phyloP scores from a whole-genome alignment of 768 basidiomycete species.

The Mrakia frigida region DNA sequence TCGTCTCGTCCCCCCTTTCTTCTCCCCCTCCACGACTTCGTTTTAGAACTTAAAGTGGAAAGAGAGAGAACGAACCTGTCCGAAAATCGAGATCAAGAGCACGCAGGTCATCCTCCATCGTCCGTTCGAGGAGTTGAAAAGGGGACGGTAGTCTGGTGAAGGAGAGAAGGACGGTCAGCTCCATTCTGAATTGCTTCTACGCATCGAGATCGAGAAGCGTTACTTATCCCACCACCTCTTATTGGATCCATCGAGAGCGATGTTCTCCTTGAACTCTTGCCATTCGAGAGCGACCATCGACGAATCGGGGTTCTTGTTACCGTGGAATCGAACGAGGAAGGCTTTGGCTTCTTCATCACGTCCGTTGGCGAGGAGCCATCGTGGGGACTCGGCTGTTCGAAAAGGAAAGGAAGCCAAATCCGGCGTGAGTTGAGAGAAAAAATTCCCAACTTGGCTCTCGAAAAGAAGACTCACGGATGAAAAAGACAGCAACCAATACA shows the following conservation, averaged over 20 bases:
- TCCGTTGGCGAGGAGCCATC: slow-evolving; percentile 44
- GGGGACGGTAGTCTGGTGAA: slow-evolving; percentile 45
- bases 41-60: not conserved
- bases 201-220: not conserved
- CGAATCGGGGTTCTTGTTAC: slow-evolving; percentile 50
- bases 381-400: slow-evolving; percentile 15
- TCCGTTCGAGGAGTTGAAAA: slow-evolving; percentile 36
- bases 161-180: not conserved
- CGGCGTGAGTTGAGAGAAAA: not conserved
- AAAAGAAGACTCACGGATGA: slow-evolving; percentile 9
- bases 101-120: slow-evolving; percentile 48
- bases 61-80: slow-evolving; percentile 45
- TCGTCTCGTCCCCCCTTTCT: too few species aligned
- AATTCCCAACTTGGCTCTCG: too few species aligned
- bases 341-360: slow-evolving; percentile 51
- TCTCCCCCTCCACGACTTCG: too few species aligned
- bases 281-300: slow-evolving; percentile 54
- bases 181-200: too few species aligned
- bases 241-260: slow-evolving; percentile 53
- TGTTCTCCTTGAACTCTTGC: slow-evolving; percentile 53
- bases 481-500: not conserved
- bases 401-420: not conserved
- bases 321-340: slow-evolving; percentile 51
- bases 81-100: slow-evolving; percentile 56
- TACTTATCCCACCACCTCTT: slow-evolving; percentile 51